Conservation (phyloP, 192 early-diverging fungal genomes). For the Coemansia asiatica region DNA sequence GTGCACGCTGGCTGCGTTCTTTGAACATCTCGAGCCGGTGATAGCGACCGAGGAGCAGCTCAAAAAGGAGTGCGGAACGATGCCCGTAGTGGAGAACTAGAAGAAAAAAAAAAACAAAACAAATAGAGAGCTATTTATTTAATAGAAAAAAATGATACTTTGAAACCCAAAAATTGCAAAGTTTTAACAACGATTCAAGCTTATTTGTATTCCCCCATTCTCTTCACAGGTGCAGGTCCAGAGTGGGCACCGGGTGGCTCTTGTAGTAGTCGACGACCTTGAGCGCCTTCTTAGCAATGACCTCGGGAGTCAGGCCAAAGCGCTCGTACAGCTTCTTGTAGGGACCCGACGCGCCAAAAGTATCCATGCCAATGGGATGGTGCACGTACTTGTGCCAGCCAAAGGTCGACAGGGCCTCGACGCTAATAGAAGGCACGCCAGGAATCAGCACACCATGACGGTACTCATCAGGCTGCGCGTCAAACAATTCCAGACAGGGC, state of each 20-base stretch:
- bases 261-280: constrained; percentile 79
- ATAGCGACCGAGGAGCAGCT: constrained; percentile 15
- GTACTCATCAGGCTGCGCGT: constrained; percentile 81
- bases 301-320: constrained; percentile 80
- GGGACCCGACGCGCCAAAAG: constrained; percentile 86
- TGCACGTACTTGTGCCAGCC: constrained; percentile 95
- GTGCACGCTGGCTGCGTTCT: constrained; percentile 48
- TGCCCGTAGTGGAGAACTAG: constrained; percentile 1
- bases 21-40: constrained; percentile 34
- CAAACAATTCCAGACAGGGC: constrained; percentile 89
- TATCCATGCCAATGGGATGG: constrained; percentile 82
- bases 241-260: constrained; percentile 35
- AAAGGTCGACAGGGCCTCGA: constrained; percentile 84
- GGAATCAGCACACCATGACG: constrained; percentile 73
- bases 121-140: background rate
- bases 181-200: background rate
- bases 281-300: constrained; percentile 72
- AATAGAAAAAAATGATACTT: background rate
- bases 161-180: background rate
- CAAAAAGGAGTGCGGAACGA: constrained; percentile 23
- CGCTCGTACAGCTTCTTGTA: constrained; percentile 80
- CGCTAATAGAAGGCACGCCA: constrained; percentile 80
- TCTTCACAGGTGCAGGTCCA: constrained; percentile 38
- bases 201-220: no score
- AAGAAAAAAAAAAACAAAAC: background rate